Evolutionary conservation across 1,139 yeast species (phyloP), one percentile per base, ranked within the genome.

Genomic region (Zygoascus meyerae): DNA sequence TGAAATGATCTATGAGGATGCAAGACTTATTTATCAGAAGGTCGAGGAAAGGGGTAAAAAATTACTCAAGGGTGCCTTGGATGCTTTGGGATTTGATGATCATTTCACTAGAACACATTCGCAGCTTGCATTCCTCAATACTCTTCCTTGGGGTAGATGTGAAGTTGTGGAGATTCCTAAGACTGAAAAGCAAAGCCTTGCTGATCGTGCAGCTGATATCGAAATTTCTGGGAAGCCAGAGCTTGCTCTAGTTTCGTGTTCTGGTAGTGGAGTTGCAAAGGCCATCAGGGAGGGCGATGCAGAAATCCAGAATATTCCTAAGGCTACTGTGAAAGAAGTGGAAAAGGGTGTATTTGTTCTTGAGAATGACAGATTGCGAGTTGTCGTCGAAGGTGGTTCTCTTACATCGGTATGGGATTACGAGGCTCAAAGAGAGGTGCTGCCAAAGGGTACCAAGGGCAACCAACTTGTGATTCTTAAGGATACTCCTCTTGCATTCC

Each of bases 1-100:
- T 59, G 96, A 89, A 51, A 81, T 86, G 83, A 96, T 92, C 17
- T 92, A 92, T 65, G 89, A 87, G 52, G 97, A 92, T 61, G 97
- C 90, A n/a, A 77, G 81, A 60, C 89, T 89, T 26, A 81, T 86
- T 77, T 74, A 89, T 59, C 71, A 70, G 3, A 68, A 72, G 18
- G 83, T 83, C 18, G 71, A 83, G 52, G 65, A 69, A 33, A 69
- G 70, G 15, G 81, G 84, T 34, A 73, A 77, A 40, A 58, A 69
- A 16, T 69, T 90, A 58, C 73, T 79, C 26, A 59, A 68, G 2
- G 69, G 73, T 2, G 86, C 87, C 0, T 63, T 85, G 29, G 52
- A 59, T 11, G 72, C 73, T 2, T 64, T 76, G 34, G 74, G 69
- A 2, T 56, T 66, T 39, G 55, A 59, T 9, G 55, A 47, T 7